Evolutionary conservation across 2,329 filamentous ascomycete species (phyloP).

Genomic region (Stagonosporopsis rhizophila): DNA sequence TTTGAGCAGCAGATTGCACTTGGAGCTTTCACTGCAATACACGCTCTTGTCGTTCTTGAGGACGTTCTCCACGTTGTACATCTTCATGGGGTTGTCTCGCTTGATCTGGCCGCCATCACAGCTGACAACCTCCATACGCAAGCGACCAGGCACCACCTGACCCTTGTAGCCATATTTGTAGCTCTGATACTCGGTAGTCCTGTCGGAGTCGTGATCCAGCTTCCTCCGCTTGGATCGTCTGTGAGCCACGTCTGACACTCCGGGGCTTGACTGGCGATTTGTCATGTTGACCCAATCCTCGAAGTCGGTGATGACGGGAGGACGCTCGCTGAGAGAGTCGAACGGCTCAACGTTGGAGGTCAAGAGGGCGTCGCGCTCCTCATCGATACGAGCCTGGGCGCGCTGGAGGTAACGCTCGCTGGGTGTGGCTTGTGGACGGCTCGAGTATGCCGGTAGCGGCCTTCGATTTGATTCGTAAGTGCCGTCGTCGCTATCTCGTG

Average conservation of each 20-base stretch:
- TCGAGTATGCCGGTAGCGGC: conserved; percentile 32
- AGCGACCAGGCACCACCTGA: conserved; percentile 80
- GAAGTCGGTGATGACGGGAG: neutral
- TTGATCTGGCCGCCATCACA: conserved; percentile 81
- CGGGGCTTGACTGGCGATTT: conserved; percentile 5
- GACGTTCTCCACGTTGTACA: conserved; percentile 70
- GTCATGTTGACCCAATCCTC: conserved; percentile 7
- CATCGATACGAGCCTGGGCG: conserved; percentile 40
- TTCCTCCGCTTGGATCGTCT: conserved; percentile 49
- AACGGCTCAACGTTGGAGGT: conserved; percentile 30
- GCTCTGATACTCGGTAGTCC: conserved; percentile 35
- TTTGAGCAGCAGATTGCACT: conserved; percentile 84
- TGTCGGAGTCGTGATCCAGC: conserved; percentile 45
- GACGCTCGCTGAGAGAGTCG: conserved; percentile 35
- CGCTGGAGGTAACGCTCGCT: conserved; percentile 47
- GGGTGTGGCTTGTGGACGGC: conserved; percentile 43
- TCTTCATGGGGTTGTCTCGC: conserved; percentile 62
- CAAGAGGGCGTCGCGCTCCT: conserved; percentile 34
- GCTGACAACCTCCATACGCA: conserved; percentile 87
- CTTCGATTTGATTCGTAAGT: conserved; percentile 19
- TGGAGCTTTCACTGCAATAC: conserved; percentile 87
- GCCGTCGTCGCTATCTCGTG: conserved; percentile 29
- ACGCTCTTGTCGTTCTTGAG: conserved; percentile 82
- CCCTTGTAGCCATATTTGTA: conserved; percentile 87
- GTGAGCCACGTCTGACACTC: conserved; percentile 23